Conservation (phyloP, 2,329 filamentous ascomycete species). For the Sclerotinia sclerotiorum region DNA sequence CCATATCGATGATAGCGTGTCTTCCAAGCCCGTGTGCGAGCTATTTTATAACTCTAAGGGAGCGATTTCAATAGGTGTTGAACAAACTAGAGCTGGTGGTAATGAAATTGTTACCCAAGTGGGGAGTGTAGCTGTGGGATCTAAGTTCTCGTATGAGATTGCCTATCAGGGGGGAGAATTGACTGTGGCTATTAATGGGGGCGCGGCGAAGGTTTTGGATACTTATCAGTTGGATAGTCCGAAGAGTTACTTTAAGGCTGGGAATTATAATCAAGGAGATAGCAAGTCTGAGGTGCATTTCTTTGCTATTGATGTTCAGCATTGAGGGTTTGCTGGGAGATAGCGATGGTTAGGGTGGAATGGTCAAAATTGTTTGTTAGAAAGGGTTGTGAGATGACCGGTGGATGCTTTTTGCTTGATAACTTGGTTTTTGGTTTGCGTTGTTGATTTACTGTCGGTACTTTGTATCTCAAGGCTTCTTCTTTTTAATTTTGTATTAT, state of each 20-base stretch:
- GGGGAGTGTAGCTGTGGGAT: slow-evolving; percentile 40
- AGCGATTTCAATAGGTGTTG: slow-evolving; percentile 44
- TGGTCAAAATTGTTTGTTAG: not conserved
- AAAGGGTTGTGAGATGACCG: not conserved
- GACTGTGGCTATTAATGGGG: slow-evolving; percentile 40
- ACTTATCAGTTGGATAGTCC: slow-evolving; percentile 40
- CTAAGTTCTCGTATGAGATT: slow-evolving; percentile 44
- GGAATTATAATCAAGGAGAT: slow-evolving; percentile 43
- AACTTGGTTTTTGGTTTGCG: not conserved
- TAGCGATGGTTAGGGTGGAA: too few species aligned
- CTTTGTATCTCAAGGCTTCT: rapidly evolving
- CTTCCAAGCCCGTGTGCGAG: slow-evolving; percentile 45
- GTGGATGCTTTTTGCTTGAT: not conserved
- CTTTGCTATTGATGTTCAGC: slow-evolving; percentile 15
- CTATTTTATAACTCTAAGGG: slow-evolving; percentile 44
- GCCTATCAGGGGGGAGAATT: slow-evolving; percentile 42
- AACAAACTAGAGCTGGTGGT: slow-evolving; percentile 41
- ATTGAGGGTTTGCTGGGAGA: not conserved
- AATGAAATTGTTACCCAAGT: slow-evolving; percentile 40
- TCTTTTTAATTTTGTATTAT: not conserved
- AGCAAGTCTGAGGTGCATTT: slow-evolving; percentile 28
- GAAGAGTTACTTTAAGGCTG: slow-evolving; percentile 44
- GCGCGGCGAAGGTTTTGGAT: slow-evolving; percentile 32
- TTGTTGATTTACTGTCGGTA: not conserved
- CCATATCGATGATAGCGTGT: slow-evolving; percentile 43